phyloP scores from a whole-genome alignment of 257 asterid genomes.

The Fraxinus cuspidata region DNA sequence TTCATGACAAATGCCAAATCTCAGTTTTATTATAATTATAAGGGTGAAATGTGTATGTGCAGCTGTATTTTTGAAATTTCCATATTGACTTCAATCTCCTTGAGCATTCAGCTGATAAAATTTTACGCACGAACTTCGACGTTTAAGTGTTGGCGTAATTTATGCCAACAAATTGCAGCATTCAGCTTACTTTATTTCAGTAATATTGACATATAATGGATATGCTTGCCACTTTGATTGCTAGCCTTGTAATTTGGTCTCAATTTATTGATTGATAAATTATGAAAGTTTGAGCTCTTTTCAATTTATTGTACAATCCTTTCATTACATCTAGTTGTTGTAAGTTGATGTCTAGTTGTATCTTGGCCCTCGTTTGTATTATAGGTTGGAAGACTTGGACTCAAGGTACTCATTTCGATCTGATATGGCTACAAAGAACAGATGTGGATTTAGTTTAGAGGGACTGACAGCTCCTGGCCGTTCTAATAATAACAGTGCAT shows the following conservation, averaged over 20 bases:
- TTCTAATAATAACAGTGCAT: slow-evolving; percentile 31
- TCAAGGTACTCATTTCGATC: slow-evolving; percentile 54
- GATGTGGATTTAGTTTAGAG: slow-evolving; percentile 67
- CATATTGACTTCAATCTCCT: background rate
- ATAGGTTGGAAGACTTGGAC: slow-evolving; percentile 69
- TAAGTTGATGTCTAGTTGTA: slow-evolving; percentile 5
- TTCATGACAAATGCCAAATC: background rate
- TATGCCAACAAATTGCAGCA: slow-evolving; percentile 16
- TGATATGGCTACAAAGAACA: slow-evolving; percentile 68
- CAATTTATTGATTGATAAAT: slow-evolving; percentile 6
- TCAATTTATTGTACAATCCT: slow-evolving; percentile 9
- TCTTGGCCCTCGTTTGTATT: slow-evolving; percentile 14
- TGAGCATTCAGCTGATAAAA: background rate
- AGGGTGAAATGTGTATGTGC: background rate
- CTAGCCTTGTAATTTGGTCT: slow-evolving; percentile 10
- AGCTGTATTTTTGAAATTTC: background rate
- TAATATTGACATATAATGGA: background rate
- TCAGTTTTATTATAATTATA: background rate
- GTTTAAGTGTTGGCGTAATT: background rate
- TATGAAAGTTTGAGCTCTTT: background rate
- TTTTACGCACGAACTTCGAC: background rate
- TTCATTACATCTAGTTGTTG: slow-evolving; percentile 7
- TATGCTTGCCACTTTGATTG: slow-evolving; percentile 7
- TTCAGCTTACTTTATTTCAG: slow-evolving; percentile 1
- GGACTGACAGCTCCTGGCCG: slow-evolving; percentile 47